Evolutionary conservation across 192 early-diverging fungal species (phyloP).

Genomic region (Rhizophagus sp.): DNA sequence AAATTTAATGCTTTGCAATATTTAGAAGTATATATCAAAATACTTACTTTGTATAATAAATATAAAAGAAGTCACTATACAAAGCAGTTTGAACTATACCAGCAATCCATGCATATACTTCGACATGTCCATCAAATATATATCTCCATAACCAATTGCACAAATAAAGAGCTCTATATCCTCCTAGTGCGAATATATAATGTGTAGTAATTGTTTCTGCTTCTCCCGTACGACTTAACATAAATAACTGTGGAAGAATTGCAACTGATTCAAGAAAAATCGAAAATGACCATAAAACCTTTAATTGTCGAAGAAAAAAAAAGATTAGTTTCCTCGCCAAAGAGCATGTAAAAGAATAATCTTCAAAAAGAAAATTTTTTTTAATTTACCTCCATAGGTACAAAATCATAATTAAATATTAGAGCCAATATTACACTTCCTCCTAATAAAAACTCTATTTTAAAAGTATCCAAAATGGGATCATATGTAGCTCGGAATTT

Average conservation of each 20-base stretch:
- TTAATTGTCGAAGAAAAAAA: constrained; percentile 29
- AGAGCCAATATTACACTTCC: constrained; percentile 70
- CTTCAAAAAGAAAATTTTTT: too few relatives aligned
- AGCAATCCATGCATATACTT: constrained; percentile 87
- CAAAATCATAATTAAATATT: constrained; percentile 73
- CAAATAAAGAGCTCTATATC: constrained; percentile 50
- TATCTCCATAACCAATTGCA: constrained; percentile 96
- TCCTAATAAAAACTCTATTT: constrained; percentile 82
- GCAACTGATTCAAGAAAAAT: constrained; percentile 96
- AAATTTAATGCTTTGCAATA: not conserved
- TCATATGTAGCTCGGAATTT: constrained; percentile 92
- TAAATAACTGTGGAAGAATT: constrained; percentile 97
- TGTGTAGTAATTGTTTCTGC: constrained; percentile 99
- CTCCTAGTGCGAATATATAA: constrained; percentile 97
- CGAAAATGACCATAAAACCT: constrained; percentile 97
- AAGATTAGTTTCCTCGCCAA: not conserved
- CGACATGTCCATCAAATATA: constrained; percentile 68
- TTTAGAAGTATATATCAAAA: not conserved
- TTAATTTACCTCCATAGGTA: constrained; percentile 64
- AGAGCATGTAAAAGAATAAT: too few relatives aligned
- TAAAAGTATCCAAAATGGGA: constrained; percentile 87
- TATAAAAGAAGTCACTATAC: constrained; percentile 98
- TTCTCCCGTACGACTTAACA: constrained; percentile 95
- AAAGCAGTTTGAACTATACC: constrained; percentile 93
- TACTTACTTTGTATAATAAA: constrained; percentile 81